Evolutionary conservation across 805 yeast species (phyloP), one percentile per base, ranked within the genome.

Genomic region (Candida golubevii): DNA sequence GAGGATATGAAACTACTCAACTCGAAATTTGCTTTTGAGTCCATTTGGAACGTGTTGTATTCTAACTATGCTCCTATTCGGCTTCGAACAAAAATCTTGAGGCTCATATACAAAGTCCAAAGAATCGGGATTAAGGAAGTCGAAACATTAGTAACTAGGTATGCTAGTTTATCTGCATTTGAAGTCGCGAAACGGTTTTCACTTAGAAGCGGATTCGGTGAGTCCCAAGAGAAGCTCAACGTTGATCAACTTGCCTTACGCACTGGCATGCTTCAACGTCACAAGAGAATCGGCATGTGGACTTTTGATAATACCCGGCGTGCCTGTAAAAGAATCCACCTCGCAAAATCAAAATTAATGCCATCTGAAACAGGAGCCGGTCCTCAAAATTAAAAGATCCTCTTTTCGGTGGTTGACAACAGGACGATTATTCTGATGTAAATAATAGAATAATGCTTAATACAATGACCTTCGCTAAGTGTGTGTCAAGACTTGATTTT

Each of bases 281-380:
- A 74, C 43, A 83, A 84, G 55, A 75, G 90, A 61, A 57, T 80
- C 1, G 54, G 67, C 27, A 82, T 80, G 2, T 85, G 91, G 90
- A 67, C 80, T 4, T 67, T 64, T 36, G 76, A 66, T 12, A 87
- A 83, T 54, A 49, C 74, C 6, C 65, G 58, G 0, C 61, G 63
- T 35, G 60, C 70, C n/a, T 57, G 70, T 30, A 84, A 83, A 56
- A 54, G 75, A 29, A 29, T 29, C 11, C 32, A 29, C 6, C n/a
- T 12, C 23, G 23, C 23, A 5, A 3, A 18, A 18, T 18, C 23
- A 18, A 18, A 18, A 18, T 18, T 18, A 18, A 18, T 18, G 23
- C 23, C 23, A 18, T 18, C 23, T 3, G 23, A 18, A 18, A 18
- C 23, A 18, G 23, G 23, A 18, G 23, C 3, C 4, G 23, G 23